Conservation (phyloP, 2,329 filamentous ascomycete genomes). For the Pseudogymnoascus sp. region DNA sequence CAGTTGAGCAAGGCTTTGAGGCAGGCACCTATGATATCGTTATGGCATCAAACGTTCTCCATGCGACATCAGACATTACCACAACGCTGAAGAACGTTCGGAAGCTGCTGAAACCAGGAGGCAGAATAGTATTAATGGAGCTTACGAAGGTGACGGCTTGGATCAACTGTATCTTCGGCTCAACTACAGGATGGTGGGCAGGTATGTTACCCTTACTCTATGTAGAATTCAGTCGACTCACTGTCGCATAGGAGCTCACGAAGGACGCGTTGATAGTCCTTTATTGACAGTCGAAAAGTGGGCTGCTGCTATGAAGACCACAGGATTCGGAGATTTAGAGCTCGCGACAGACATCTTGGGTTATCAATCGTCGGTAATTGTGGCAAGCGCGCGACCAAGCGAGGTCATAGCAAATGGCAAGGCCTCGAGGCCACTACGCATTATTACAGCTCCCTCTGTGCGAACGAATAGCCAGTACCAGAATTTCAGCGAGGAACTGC, state of each 20-base stretch:
- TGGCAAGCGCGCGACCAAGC: background rate
- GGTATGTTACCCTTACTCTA: constrained; percentile 12
- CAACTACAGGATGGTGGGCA: constrained; percentile 33
- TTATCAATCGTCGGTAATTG: background rate
- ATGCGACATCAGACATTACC: constrained; percentile 28
- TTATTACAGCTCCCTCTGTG: background rate
- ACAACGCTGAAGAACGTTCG: constrained; percentile 21
- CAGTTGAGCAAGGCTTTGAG: constrained; percentile 27
- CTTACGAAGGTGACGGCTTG: background rate
- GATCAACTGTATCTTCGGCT: constrained; percentile 22
- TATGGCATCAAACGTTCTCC: constrained; percentile 32
- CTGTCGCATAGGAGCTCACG: constrained; percentile 4
- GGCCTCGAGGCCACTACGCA: background rate
- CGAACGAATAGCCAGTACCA: background rate
- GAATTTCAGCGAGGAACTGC: background rate
- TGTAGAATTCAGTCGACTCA: constrained; percentile 11
- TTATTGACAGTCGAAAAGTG: constrained; percentile 11
- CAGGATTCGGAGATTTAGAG: background rate
- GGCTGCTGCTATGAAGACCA: constrained; percentile 10
- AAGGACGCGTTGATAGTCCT: constrained; percentile 12
- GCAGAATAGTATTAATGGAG: constrained; percentile 23
- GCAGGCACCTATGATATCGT: constrained; percentile 30
- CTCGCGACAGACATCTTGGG: background rate
- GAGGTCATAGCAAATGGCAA: background rate
- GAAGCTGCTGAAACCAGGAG: constrained; percentile 23